These are phyloP conservation scores for Aegle marmelos DNA, from an alignment of 345 rosid species.

Conservation along the genomic window DNA sequence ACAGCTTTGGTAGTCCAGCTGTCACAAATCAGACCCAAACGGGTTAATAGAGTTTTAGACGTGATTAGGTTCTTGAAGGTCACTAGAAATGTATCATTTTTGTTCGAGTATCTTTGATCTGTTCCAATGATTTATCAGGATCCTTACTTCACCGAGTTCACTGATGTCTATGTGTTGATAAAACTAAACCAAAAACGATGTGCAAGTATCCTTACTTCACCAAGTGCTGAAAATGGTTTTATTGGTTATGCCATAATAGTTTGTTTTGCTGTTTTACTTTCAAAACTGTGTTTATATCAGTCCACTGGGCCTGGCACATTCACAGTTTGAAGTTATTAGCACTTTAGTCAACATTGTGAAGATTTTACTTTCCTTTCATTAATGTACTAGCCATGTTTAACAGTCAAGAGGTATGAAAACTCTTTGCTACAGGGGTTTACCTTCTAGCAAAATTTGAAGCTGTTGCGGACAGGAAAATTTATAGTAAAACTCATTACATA, in stretches of 20 bases:
- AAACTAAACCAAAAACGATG: not conserved
- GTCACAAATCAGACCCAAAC: no score
- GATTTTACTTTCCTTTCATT: not conserved
- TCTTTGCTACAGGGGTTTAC: slow-evolving; percentile 44
- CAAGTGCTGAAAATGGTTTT: not conserved
- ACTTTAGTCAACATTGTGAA: not conserved
- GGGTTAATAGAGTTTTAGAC: not conserved
- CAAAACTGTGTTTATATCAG: not conserved
- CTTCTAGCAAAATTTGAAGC: slow-evolving; percentile 58
- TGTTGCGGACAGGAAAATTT: slow-evolving; percentile 61
- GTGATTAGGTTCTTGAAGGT: not conserved
- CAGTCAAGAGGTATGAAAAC: slow-evolving; percentile 1
- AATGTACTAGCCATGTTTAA: not conserved
- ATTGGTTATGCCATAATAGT: no score
- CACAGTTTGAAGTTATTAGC: not conserved
- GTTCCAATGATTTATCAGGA: not conserved
- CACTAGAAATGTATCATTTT: not conserved
- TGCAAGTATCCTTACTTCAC: not conserved
- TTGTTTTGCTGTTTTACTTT: not conserved
- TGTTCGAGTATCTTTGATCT: not conserved
- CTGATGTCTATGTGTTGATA: not conserved
- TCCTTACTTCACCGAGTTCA: not conserved
- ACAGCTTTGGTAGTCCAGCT: no score
- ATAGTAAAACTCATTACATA: slow-evolving; percentile 45
- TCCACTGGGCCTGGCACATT: not conserved